Base-by-base conservation (phyloP, 108 stramenopile genomes). In the Ochromonas danica region DNA sequence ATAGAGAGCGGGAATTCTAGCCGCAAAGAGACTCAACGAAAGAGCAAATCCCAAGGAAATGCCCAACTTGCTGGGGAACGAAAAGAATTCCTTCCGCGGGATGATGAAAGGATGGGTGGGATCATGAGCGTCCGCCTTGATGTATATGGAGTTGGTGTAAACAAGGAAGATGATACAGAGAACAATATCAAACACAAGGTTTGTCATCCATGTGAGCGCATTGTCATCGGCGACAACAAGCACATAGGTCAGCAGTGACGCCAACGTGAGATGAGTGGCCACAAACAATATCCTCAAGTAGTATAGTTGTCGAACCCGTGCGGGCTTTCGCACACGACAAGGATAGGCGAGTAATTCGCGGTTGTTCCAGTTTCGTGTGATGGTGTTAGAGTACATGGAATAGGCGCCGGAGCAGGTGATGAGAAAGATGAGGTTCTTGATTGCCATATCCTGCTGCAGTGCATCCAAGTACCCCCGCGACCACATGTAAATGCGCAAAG, bases 381-480 rank as follows among this genome's bases (percentile, higher is more conserved):
- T 75, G 3, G 51, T 27, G 30, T 27, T 75, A 38, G 25, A 41
- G 40, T 33, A 60, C 72, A 60, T 75, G 6, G 3, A 3, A 75
- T 57, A 57, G 6, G 72, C 72, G 3, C 72, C 51, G 43, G 17
- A 45, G 22, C 3, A 45, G 17, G 72, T 10, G 10, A 42, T 25
- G 6, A 75, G 38, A 41, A 75, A 75, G 17, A 75, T 14, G 6
- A 75, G 6, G 38, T 75, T 75, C 40, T 75, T 75, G 40, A 60
- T 60, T 60, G 51, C 51, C 72, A 75, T 75, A 6, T 75, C 72
- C 31, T 75, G 72, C 25, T 75, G 72, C 31, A 75, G 25, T 31
- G 36, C 6, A 60, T 60, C 51, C 31, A 75, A 75, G 14, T 75
- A 10, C 3, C 72, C 72, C 25, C 72, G 36, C 14, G 28, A 28